Evolutionary conservation across 352 stramenopile genomes (phyloP), one percentile per base, ranked within the genome.

Genomic region (Pythium monospermum): DNA sequence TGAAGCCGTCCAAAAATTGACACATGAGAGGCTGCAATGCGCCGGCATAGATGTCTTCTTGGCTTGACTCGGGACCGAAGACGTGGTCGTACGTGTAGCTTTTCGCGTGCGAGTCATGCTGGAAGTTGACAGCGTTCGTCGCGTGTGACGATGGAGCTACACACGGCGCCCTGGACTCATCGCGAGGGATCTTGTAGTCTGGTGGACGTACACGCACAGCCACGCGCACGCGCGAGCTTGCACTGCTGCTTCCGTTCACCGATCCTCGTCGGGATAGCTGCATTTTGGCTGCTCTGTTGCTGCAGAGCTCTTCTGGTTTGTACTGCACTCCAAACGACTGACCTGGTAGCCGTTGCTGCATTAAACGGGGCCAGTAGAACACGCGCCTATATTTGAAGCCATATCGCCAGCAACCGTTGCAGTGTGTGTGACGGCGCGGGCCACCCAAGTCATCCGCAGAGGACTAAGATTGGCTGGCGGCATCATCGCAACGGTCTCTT

Each of bases 41-140:
- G 11, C 36, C 36, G 2, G 47, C 26, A 45, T 81, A 84, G 23
- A 84, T 59, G 10, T 81, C 70, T 43, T 68, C 52, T 51, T 89
- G 77, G 6, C 32, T 62, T 4, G 69, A 53, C 13, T 67, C 48
- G 0, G 38, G 21, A 8, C 57, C 52, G 45, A 89, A 83, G 21
- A 89, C 67, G 48, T 89, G 73, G 47, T 91, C 81, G 48, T 85
- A 87, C 27, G 57, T 70, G 53, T 83, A 87, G 6, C 48, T 52
- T 53, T 84, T 87, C 58, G 55, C 22, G 25, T 68, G 63, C 28
- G 49, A 59, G 0, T 84, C 69, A 28, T 71, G 54, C 13, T 66
- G 41, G 26, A 70, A 83, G 10, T 73, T 49, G 15, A 87, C 41
- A 25, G 22, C 41, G 46, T 66, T 42, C 19, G 54, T 18, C 16